These are phyloP conservation scores for Aspergillus nomiae DNA, from an alignment of 2,329 filamentous ascomycete species.

Conservation along the genomic window DNA sequence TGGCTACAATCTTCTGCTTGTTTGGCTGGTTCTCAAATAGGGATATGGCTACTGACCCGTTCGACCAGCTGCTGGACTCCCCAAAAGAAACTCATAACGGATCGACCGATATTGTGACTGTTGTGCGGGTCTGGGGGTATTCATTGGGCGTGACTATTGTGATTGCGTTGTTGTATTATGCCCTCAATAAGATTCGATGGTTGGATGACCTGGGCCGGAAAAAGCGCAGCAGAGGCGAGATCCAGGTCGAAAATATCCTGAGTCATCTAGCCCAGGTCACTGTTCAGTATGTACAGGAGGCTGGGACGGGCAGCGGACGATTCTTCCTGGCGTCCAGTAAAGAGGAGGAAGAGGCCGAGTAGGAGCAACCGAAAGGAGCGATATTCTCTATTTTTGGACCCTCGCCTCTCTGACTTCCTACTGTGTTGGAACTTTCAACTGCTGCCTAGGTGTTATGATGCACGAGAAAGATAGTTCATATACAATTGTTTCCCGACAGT, in stretches of 20 bases:
- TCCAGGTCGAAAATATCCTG: constrained; percentile 54
- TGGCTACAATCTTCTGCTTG: constrained; percentile 73
- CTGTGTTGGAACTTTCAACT: too few species aligned
- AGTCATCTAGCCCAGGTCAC: constrained; percentile 53
- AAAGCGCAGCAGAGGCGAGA: constrained; percentile 50
- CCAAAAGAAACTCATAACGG: constrained; percentile 48
- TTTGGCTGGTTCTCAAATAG: constrained; percentile 73
- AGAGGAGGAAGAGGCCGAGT: constrained; percentile 49
- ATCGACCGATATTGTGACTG: constrained; percentile 60
- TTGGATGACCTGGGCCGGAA: constrained; percentile 52
- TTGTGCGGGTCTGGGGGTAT: constrained; percentile 54
- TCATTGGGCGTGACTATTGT: constrained; percentile 55
- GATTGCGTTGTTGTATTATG: constrained; percentile 53
- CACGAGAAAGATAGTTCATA: too few species aligned
- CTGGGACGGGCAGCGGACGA: constrained; percentile 46
- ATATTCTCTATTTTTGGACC: too few species aligned
- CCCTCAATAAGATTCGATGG: constrained; percentile 48
- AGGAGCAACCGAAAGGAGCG: neutral
- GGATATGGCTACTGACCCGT: constrained; percentile 35
- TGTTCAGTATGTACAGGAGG: constrained; percentile 49
- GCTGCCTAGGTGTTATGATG: too few species aligned
- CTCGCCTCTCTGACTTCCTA: too few species aligned
- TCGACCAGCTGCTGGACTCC: constrained; percentile 1
- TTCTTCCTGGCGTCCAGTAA: constrained; percentile 46
- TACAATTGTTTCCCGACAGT: too few species aligned